Evolutionary conservation across 805 yeast genomes (phyloP).

Genomic region (Nakazawaea anatomiae): DNA sequence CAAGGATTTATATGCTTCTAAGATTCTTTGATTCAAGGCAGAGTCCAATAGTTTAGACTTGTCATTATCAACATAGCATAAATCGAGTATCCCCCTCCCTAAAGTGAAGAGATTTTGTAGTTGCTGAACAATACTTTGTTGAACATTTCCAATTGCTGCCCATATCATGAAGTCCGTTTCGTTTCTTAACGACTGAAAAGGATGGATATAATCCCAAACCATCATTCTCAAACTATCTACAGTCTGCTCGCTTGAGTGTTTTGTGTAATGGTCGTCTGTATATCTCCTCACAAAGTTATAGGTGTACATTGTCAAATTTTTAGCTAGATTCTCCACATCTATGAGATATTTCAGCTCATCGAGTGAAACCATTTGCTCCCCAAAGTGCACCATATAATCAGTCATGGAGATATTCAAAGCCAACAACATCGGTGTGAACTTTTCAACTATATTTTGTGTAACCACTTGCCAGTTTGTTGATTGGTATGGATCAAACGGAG

Average conservation of each 20-base stretch:
- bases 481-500: slow-evolving; percentile 30
- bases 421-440: slow-evolving; percentile 46
- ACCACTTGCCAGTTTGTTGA: slow-evolving; percentile 53
- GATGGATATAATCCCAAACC: slow-evolving; percentile 41
- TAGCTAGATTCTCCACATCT: slow-evolving; percentile 14
- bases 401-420: slow-evolving; percentile 33
- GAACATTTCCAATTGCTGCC: slow-evolving; percentile 39
- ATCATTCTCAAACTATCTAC: slow-evolving; percentile 28
- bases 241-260: slow-evolving; percentile 13
- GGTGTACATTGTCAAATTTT: slow-evolving; percentile 34
- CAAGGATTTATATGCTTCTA: slow-evolving; percentile 2
- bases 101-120: slow-evolving; percentile 30
- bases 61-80: slow-evolving; percentile 13
- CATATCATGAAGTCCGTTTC: slow-evolving; percentile 42
- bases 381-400: slow-evolving; percentile 11
- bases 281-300: slow-evolving; percentile 42
- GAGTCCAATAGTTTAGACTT: slow-evolving; percentile 8
- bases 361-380: neutral
- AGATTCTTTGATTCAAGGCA: slow-evolving; percentile 16
- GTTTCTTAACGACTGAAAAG: slow-evolving; percentile 30
- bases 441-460: slow-evolving; percentile 40
- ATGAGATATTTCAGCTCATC: neutral
- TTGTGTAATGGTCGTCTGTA: slow-evolving; percentile 16
- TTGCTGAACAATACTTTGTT: slow-evolving; percentile 26
- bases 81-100: slow-evolving; percentile 21